These are phyloP conservation scores for Plicaturopsis crispa DNA, from an alignment of 768 basidiomycete genomes.

Conservation along the genomic window DNA sequence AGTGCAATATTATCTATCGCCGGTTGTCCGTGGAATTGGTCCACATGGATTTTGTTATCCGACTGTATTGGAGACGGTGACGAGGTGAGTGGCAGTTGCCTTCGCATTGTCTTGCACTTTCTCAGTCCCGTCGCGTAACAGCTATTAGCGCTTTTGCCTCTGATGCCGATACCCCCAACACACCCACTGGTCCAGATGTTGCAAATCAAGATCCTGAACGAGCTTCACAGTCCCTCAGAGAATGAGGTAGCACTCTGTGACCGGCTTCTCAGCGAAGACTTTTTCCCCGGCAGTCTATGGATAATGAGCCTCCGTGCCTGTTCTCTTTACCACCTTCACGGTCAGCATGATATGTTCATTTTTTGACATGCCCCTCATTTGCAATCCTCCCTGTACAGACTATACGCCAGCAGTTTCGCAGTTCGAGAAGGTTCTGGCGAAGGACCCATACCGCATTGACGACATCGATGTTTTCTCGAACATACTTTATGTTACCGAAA, in stretches of 20 bases:
- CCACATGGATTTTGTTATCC: slow-evolving; percentile 78
- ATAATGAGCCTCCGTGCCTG: slow-evolving; percentile 81
- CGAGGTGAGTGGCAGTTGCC: slow-evolving; percentile 48
- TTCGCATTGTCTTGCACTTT: slow-evolving; percentile 7
- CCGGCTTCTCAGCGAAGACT: slow-evolving; percentile 57
- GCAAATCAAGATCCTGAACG: slow-evolving; percentile 83
- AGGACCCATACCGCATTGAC: slow-evolving; percentile 88
- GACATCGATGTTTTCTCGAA: slow-evolving; percentile 96
- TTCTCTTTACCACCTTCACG: slow-evolving; percentile 85
- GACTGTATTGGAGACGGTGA: slow-evolving; percentile 76
- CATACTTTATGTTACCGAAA: slow-evolving; percentile 93
- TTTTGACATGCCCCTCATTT: neutral
- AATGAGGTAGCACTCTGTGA: slow-evolving; percentile 78
- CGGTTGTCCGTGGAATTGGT: slow-evolving; percentile 91
- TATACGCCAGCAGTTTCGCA: slow-evolving; percentile 79
- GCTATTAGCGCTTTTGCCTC: slow-evolving; percentile 35
- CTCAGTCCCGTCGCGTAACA: slow-evolving; percentile 27
- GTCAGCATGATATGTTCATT: slow-evolving; percentile 34
- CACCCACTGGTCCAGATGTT: slow-evolving; percentile 64
- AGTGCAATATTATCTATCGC: slow-evolving; percentile 67
- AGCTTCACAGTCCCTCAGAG: slow-evolving; percentile 84
- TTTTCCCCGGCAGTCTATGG: slow-evolving; percentile 81
- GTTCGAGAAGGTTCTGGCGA: slow-evolving; percentile 73
- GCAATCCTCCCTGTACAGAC: slow-evolving; percentile 39
- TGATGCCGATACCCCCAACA: slow-evolving; percentile 39